These are phyloP conservation scores for Hemileccinum rubropunctum DNA, from an alignment of 768 basidiomycete species.

Conservation along the genomic window DNA sequence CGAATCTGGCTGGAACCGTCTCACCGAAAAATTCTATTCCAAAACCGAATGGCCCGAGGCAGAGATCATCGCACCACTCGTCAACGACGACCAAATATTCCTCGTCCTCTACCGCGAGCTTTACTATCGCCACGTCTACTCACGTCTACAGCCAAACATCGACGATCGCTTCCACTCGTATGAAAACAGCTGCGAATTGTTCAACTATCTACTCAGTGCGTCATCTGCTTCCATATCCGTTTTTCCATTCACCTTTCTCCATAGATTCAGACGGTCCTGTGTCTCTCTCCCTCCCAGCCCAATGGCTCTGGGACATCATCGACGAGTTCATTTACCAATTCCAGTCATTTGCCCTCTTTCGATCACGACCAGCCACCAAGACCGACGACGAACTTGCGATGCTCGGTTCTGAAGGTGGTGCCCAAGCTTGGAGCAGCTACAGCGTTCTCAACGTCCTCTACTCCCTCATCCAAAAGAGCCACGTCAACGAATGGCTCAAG, in stretches of 20 bases:
- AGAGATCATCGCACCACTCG: constrained; percentile 90
- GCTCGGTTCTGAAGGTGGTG: constrained; percentile 73
- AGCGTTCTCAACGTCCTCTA: constrained; percentile 98
- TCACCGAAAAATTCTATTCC: constrained; percentile 94
- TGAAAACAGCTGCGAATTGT: constrained; percentile 96
- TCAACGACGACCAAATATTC: constrained; percentile 95
- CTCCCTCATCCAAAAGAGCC: constrained; percentile 96
- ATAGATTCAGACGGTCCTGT: constrained; percentile 91
- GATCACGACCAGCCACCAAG: constrained; percentile 80
- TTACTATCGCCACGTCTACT: constrained; percentile 95
- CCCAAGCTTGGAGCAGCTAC: constrained; percentile 95
- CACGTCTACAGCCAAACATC: constrained; percentile 89
- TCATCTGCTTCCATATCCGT: background rate
- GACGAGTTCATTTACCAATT: constrained; percentile 99
- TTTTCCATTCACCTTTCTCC: background rate
- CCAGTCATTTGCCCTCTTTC: constrained; percentile 92
- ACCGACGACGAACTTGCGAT: constrained; percentile 85
- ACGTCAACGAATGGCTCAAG: constrained; percentile 88
- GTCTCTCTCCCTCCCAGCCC: constrained; percentile 88
- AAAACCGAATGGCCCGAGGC: constrained; percentile 98
- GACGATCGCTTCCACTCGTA: constrained; percentile 98
- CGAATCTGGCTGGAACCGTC: constrained; percentile 95
- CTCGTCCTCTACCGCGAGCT: constrained; percentile 95
- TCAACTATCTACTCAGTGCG: constrained; percentile 92
- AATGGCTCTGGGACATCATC: constrained; percentile 98